Conservation (phyloP, 2,329 filamentous ascomycete genomes). For the Epichloe bromicola region DNA sequence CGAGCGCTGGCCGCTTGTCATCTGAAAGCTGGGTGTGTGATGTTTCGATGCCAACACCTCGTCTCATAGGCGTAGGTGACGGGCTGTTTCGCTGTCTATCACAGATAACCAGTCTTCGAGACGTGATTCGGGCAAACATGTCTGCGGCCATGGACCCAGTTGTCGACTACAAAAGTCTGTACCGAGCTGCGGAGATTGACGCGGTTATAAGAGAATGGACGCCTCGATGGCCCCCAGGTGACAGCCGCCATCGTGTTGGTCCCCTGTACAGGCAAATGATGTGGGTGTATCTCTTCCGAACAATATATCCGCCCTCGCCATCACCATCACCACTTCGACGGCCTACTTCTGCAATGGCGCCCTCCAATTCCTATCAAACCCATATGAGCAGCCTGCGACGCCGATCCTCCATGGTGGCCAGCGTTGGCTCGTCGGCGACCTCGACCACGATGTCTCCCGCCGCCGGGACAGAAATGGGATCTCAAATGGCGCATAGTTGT, state of each 20-base stretch:
- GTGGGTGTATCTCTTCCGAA: constrained; percentile 51
- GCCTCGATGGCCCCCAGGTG: constrained; percentile 45
- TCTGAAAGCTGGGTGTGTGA: constrained; percentile 31
- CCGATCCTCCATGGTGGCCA: constrained; percentile 23
- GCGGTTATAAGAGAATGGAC: constrained; percentile 62
- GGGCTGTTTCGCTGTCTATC: constrained; percentile 69
- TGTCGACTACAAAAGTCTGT: constrained; percentile 61
- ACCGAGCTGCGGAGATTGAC: constrained; percentile 64
- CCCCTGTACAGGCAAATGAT: constrained; percentile 53
- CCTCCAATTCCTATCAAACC: constrained; percentile 10
- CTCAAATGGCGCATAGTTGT: constrained; percentile 16
- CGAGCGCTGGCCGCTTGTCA: constrained; percentile 23
- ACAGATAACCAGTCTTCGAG: constrained; percentile 64
- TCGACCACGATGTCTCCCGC: neutral
- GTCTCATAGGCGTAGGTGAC: constrained; percentile 70
- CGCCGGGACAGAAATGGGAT: neutral
- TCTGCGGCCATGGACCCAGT: constrained; percentile 47
- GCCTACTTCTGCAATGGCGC: constrained; percentile 17
- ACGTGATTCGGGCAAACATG: constrained; percentile 59
- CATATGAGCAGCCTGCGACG: constrained; percentile 12
- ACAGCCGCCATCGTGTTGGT: constrained; percentile 42
- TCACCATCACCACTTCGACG: constrained; percentile 21
- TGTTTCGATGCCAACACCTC: constrained; percentile 31
- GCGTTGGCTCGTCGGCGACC: constrained; percentile 8
- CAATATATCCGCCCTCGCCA: constrained; percentile 43